Evolutionary conservation across 2,329 filamentous ascomycete species (phyloP).

Genomic region (Pseudogymnoascus sp.): DNA sequence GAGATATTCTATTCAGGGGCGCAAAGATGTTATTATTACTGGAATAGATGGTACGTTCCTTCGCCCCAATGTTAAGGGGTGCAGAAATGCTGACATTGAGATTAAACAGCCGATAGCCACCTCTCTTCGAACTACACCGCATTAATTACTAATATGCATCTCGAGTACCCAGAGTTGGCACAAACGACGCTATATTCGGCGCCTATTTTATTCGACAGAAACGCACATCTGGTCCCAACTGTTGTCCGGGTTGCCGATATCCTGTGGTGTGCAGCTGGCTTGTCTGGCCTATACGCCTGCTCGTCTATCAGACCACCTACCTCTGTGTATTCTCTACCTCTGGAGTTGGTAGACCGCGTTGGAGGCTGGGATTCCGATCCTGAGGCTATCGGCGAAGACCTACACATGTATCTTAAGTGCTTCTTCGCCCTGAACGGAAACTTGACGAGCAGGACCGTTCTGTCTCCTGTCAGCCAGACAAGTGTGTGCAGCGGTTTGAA

Average conservation of each 20-base stretch:
- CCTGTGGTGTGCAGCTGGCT: conserved; percentile 61
- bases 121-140: conserved; percentile 60
- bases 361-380: conserved; percentile 64
- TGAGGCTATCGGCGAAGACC: conserved; percentile 65
- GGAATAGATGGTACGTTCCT: conserved; percentile 58
- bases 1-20: conserved; percentile 43
- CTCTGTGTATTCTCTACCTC: conserved; percentile 62
- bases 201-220: conserved; percentile 66
- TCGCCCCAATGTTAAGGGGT: neutral
- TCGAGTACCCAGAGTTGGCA: conserved; percentile 49
- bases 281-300: conserved; percentile 57
- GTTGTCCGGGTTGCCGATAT: conserved; percentile 64
- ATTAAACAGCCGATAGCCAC: conserved; percentile 55
- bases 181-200: conserved; percentile 57
- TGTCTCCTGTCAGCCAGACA: conserved; percentile 63
- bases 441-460: conserved; percentile 52
- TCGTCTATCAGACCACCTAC: conserved; percentile 61
- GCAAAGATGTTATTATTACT: conserved; percentile 58
- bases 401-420: conserved; percentile 72
- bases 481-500: conserved; percentile 55
- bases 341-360: conserved; percentile 57
- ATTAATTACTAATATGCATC: conserved; percentile 54
- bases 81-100: neutral
- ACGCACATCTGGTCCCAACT: conserved; percentile 57
- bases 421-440: conserved; percentile 67